phyloP scores from a whole-genome alignment of 176 grass and related monocot genomes.

The Ensete glaucum region DNA sequence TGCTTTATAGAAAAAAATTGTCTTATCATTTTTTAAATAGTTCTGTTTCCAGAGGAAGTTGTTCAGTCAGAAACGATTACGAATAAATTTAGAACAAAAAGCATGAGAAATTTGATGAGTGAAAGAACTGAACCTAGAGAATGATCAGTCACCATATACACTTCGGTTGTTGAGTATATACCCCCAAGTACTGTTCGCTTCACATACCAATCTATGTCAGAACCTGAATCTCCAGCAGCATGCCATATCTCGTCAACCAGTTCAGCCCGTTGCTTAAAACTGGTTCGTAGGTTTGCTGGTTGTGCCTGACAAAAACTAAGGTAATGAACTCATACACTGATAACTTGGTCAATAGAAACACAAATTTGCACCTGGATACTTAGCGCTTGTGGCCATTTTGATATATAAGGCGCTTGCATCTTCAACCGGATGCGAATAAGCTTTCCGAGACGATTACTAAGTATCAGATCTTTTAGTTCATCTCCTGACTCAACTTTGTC shows the following conservation, averaged over 20 bases:
- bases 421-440: conserved; percentile 70
- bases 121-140: conserved; percentile 55
- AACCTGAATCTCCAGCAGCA: conserved; percentile 68
- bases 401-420: conserved; percentile 87
- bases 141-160: conserved; percentile 94
- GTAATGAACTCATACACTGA: not conserved
- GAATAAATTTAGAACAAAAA: not conserved
- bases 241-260: conserved; percentile 97
- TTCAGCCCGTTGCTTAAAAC: conserved; percentile 83
- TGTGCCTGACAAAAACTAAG: conserved; percentile 46
- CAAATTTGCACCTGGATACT: conserved; percentile 61
- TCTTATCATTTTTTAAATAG: too few species aligned
- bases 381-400: conserved; percentile 94
- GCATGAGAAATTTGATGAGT: not conserved
- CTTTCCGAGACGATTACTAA: conserved; percentile 64
- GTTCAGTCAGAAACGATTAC: not conserved
- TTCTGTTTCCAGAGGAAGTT: too few species aligned
- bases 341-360: not conserved
- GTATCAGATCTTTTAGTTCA: conserved; percentile 54
- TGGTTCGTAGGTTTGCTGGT: conserved; percentile 73
- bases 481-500: conserved; percentile 74
- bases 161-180: conserved; percentile 95
- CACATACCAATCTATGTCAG: conserved; percentile 93
- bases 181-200: conserved; percentile 84
- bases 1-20: too few species aligned